Conservation (phyloP, 2,329 filamentous ascomycete genomes). For the Pseudovirgaria hyperparasitica region DNA sequence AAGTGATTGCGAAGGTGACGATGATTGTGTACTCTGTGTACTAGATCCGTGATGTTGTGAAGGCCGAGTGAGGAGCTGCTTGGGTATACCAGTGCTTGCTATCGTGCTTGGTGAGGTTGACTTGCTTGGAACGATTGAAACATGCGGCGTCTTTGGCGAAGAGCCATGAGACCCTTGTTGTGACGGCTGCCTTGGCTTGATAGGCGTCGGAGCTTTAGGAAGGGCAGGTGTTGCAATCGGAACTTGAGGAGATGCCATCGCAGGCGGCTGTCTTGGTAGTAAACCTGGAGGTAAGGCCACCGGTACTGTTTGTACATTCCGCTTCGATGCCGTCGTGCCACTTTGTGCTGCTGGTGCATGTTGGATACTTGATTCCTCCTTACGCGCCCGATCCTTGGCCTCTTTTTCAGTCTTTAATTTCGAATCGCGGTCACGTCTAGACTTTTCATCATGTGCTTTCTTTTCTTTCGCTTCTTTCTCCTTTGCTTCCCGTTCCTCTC, state of each 20-base stretch:
- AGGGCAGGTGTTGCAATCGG: slow-evolving; percentile 67
- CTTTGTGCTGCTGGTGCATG: slow-evolving; percentile 17
- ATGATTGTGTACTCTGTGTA: slow-evolving; percentile 45
- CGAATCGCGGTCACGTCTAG: slow-evolving; percentile 50
- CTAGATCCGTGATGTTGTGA: slow-evolving; percentile 29
- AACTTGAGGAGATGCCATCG: slow-evolving; percentile 59
- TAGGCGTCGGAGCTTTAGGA: slow-evolving; percentile 71
- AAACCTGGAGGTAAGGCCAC: slow-evolving; percentile 42
- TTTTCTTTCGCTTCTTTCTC: slow-evolving; percentile 67
- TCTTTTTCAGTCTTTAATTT: slow-evolving; percentile 32
- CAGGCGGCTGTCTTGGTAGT: slow-evolving; percentile 37
- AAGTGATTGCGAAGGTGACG: slow-evolving; percentile 52
- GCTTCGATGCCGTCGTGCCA: slow-evolving; percentile 14
- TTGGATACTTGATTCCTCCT: slow-evolving; percentile 32
- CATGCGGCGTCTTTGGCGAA: slow-evolving; percentile 56
- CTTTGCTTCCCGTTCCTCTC: slow-evolving; percentile 46
- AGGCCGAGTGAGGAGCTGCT: slow-evolving; percentile 49
- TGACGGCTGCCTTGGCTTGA: slow-evolving; percentile 61
- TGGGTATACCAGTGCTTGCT: slow-evolving; percentile 53
- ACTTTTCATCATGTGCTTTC: slow-evolving; percentile 43
- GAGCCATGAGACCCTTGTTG: slow-evolving; percentile 62
- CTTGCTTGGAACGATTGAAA: slow-evolving; percentile 33
- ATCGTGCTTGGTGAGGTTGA: slow-evolving; percentile 44
- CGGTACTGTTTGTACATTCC: slow-evolving; percentile 26
- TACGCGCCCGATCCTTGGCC: slow-evolving; percentile 20